Base-by-base conservation (phyloP, 495 filamentous ascomycete genomes). In the Lophium mytilinum region DNA sequence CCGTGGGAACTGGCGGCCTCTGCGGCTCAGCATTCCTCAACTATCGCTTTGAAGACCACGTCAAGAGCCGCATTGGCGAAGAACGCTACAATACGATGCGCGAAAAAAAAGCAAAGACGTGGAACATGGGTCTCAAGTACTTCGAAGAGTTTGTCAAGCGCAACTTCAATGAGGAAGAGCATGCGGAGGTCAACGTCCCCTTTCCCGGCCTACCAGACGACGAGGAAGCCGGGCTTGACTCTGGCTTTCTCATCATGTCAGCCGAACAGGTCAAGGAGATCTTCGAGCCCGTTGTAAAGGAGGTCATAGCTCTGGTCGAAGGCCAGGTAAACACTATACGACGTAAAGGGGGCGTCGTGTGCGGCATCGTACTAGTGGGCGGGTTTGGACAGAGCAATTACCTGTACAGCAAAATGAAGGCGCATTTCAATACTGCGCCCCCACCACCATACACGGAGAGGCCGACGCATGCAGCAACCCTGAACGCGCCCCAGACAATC, bases 61-160 rank as follows among this genome's bases (percentile, higher is more conserved):
- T 75, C 14, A 69, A 65, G 55, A 49, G 60, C 21, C 66, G 73
- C 11, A 66, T 75, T 30, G 73, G 73, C 9, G 52, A 53, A 10
- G 72, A 75, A 45, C 56, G 66, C 17, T 75, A 73, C 63, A 60
- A 58, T 14, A 55, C 47, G 18, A 74, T 75, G 71, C 66, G 71
- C 10, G 72, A 73, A 51, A 71, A 72, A 58, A 73, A 74, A 61
- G 65, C 72, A 4, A 74, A 74, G 60, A 73, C 72, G 1, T 86
- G 85, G 82, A 85, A 87, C 70, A 89, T 89, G 86, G 82, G 81
- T 3, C 75, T 88, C 78, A 86, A 69, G 40, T 87, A 88, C 58
- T 89, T 89, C 65, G 87, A 86, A 61, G 83, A 87, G 65, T 73
- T 73, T 45, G 70, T 73, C 10, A 73, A 73, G 61, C 61, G 71